Conservation (phyloP, 2,329 filamentous ascomycete species). For the Whalleya microplaca region DNA sequence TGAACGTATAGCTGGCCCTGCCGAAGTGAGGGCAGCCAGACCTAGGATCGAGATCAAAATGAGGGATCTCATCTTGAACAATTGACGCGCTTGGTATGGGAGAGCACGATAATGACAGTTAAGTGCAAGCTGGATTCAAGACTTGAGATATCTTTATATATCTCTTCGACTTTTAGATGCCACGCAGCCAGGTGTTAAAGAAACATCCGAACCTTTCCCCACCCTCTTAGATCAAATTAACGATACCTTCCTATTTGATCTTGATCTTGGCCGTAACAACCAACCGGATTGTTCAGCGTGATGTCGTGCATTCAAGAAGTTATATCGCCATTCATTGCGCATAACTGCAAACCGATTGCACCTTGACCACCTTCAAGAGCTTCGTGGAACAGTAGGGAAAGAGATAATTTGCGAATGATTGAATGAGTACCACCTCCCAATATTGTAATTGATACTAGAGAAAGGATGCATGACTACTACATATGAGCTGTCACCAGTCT, state of each 20-base stretch:
- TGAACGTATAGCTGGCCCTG: conserved; percentile 13
- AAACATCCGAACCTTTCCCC: conserved; percentile 23
- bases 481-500: background rate
- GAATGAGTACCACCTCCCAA: background rate
- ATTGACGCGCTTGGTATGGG: background rate
- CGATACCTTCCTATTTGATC: conserved; percentile 24
- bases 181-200: conserved; percentile 22
- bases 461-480: background rate
- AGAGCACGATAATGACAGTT: background rate
- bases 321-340: conserved; percentile 25
- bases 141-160: conserved; percentile 10
- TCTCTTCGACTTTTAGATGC: background rate
- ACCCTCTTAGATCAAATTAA: conserved; percentile 7
- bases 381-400: background rate
- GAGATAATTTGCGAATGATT: background rate
- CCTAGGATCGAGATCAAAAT: conserved; percentile 12
- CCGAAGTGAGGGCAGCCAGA: conserved; percentile 16
- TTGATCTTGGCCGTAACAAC: conserved; percentile 11
- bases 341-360: conserved; percentile 6
- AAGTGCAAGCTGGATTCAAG: background rate
- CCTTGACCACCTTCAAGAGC: background rate
- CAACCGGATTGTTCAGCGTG: conserved; percentile 18
- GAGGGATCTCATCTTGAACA: conserved; percentile 15
- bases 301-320: conserved; percentile 22
- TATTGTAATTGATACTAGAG: background rate